phyloP scores from a whole-genome alignment of 495 filamentous ascomycete species.

The Bacidia gigantensis region DNA sequence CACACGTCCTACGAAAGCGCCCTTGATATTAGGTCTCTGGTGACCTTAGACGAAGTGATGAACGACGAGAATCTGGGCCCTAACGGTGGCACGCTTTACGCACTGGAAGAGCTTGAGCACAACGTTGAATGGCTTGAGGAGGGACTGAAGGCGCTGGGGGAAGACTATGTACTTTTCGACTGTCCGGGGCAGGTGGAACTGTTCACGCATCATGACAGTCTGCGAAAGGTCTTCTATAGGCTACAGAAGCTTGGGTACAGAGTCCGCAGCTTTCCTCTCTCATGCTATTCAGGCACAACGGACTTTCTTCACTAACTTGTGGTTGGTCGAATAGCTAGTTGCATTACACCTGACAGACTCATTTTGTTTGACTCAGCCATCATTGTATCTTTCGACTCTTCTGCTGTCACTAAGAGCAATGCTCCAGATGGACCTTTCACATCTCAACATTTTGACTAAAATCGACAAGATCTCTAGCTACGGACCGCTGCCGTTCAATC shows the following conservation, averaged over 20 bases:
- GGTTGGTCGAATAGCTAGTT: constrained; percentile 48
- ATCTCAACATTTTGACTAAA: constrained; percentile 92
- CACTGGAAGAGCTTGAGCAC: constrained; percentile 84
- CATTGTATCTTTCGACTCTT: constrained; percentile 85
- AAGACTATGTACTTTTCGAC: constrained; percentile 91
- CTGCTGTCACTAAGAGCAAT: constrained; percentile 87
- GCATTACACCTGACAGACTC: constrained; percentile 84
- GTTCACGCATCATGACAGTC: constrained; percentile 81
- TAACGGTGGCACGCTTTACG: constrained; percentile 85
- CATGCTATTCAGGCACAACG: not conserved
- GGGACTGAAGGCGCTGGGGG: constrained; percentile 59
- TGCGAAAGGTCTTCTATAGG: constrained; percentile 80
- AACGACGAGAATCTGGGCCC: constrained; percentile 79
- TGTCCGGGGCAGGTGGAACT: constrained; percentile 95
- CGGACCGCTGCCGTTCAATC: constrained; percentile 73
- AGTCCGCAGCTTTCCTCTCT: constrained; percentile 38
- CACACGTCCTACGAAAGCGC: constrained; percentile 59
- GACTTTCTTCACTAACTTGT: not conserved
- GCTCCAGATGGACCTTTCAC: constrained; percentile 92
- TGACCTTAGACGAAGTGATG: constrained; percentile 92
- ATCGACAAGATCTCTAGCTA: constrained; percentile 83
- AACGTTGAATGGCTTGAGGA: constrained; percentile 84
- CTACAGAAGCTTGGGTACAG: constrained; percentile 86
- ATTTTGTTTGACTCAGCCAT: constrained; percentile 79
- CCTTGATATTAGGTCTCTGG: constrained; percentile 76